Evolutionary conservation across 495 filamentous ascomycete genomes (phyloP).

Genomic region (Penicillium parvum): DNA sequence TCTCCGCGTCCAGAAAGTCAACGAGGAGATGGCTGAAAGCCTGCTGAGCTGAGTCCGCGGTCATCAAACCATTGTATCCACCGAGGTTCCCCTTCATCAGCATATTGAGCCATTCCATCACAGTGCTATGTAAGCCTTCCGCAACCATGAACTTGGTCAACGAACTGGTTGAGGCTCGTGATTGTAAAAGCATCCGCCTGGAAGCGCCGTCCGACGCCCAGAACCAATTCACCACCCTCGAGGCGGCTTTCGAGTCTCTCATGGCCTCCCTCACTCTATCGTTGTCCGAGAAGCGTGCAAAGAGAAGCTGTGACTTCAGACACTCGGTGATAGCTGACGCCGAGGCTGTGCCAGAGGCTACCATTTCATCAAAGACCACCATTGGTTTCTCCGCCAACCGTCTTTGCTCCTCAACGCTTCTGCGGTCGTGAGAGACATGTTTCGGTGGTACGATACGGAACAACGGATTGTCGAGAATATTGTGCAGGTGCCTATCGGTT

Average conservation of each 20-base stretch:
- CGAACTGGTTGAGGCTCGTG: constrained; percentile 8
- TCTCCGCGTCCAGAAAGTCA: constrained; percentile 32
- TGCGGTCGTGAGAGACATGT: constrained; percentile 6
- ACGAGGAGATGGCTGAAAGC: constrained; percentile 26
- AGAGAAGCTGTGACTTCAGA: constrained; percentile 32
- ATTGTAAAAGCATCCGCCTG: constrained; percentile 26
- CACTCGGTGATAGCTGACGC: constrained; percentile 17
- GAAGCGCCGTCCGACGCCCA: constrained; percentile 33
- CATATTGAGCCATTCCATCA: constrained; percentile 33
- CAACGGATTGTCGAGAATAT: constrained; percentile 69
- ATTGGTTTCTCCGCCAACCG: constrained; percentile 33
- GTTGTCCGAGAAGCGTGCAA: constrained; percentile 18
- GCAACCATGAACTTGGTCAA: constrained; percentile 40
- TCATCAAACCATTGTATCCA: constrained; percentile 21
- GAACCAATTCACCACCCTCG: constrained; percentile 37
- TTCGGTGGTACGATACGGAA: constrained; percentile 36
- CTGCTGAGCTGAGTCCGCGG: constrained; percentile 15
- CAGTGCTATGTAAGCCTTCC: constrained; percentile 32
- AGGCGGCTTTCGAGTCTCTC: constrained; percentile 32
- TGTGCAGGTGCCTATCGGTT: constrained; percentile 54
- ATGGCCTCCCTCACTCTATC: constrained; percentile 21
- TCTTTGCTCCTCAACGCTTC: constrained; percentile 11
- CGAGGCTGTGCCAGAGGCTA: constrained; percentile 36
- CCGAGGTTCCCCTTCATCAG: constrained; percentile 28
- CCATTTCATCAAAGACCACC: constrained; percentile 37